A percentile compares a stretch with the other conserved stretches of the same genome.
Conservation (phyloP, 768 basidiomycete genomes). For the Calocybe cyanea region DNA sequence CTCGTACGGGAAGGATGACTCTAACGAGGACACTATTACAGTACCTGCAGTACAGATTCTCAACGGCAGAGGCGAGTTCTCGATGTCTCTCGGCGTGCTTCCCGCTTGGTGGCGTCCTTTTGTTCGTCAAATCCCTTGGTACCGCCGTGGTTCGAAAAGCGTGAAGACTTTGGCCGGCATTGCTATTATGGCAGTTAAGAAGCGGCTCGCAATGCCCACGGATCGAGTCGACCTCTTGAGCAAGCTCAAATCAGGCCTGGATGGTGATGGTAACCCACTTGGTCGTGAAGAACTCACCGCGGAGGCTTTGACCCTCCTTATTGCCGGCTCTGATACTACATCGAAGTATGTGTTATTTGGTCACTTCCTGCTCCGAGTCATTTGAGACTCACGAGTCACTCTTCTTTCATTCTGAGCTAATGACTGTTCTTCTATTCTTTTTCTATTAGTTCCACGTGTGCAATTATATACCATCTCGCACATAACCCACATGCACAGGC, state of each 20-base stretch:
- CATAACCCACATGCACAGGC: slow-evolving; percentile 57
- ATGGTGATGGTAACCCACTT: slow-evolving; percentile 79
- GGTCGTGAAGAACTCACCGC: slow-evolving; percentile 81
- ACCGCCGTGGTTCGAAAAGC: slow-evolving; percentile 57
- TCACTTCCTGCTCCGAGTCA: too few relatives aligned
- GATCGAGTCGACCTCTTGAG: slow-evolving; percentile 80
- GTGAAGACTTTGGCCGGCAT: slow-evolving; percentile 75
- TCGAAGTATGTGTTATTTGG: slow-evolving; percentile 61
- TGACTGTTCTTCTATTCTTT: not conserved
- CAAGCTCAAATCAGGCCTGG: slow-evolving; percentile 75
- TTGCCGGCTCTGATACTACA: slow-evolving; percentile 90
- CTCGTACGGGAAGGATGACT: slow-evolving; percentile 42
- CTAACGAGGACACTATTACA: slow-evolving; percentile 41
- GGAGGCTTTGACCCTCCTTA: slow-evolving; percentile 81
- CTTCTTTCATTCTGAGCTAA: not conserved
- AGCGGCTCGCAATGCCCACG: slow-evolving; percentile 61
- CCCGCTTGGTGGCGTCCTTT: slow-evolving; percentile 69
- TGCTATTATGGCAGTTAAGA: slow-evolving; percentile 75
- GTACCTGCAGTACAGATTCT: slow-evolving; percentile 84
- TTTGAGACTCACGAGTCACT: too few relatives aligned
- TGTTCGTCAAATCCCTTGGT: slow-evolving; percentile 72
- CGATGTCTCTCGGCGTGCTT: slow-evolving; percentile 78
- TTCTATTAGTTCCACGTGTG: slow-evolving; percentile 71
- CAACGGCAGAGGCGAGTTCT: slow-evolving; percentile 85
- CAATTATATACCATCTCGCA: slow-evolving; percentile 83